phyloP scores from a whole-genome alignment of 2,329 filamentous ascomycete genomes.

The Colletotrichum euphorbiae region DNA sequence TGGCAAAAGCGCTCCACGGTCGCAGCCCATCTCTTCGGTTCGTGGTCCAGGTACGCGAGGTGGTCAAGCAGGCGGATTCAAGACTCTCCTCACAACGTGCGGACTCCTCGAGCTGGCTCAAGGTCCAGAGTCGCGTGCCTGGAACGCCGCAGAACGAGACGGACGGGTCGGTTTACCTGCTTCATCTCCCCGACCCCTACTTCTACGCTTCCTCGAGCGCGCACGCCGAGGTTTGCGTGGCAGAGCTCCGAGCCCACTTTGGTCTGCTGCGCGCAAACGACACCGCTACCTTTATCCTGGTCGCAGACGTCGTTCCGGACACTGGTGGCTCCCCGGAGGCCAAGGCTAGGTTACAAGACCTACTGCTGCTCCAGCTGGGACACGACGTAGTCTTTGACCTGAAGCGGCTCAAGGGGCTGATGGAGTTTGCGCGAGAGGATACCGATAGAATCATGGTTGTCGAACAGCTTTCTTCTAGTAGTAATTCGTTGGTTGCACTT shows the following conservation, averaged over 20 bases:
- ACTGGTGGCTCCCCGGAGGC: neutral
- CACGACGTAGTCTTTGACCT: neutral
- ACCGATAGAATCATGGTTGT: neutral
- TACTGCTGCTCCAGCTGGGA: neutral
- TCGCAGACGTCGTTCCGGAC: neutral
- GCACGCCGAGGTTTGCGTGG: neutral
- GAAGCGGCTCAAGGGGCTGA: neutral
- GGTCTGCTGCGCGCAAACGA: neutral
- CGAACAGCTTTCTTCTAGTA: neutral
- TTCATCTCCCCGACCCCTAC: neutral
- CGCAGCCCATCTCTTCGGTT: neutral
- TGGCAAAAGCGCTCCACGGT: neutral
- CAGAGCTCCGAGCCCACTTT: neutral
- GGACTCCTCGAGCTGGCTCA: neutral
- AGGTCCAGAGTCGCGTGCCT: neutral
- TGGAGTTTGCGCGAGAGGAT: neutral
- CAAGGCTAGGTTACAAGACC: neutral
- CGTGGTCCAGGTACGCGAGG: neutral
- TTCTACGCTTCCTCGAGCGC: neutral
- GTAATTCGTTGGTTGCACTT: neutral
- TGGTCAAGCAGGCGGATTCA: neutral
- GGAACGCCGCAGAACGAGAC: neutral
- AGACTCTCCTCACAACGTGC: neutral
- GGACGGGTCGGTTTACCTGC: neutral
- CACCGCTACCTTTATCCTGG: neutral